Evolutionary conservation across 371 early-diverging fungal species (phyloP), one percentile per base, ranked within the genome.

Genomic region (Lichtheimia ornata): DNA sequence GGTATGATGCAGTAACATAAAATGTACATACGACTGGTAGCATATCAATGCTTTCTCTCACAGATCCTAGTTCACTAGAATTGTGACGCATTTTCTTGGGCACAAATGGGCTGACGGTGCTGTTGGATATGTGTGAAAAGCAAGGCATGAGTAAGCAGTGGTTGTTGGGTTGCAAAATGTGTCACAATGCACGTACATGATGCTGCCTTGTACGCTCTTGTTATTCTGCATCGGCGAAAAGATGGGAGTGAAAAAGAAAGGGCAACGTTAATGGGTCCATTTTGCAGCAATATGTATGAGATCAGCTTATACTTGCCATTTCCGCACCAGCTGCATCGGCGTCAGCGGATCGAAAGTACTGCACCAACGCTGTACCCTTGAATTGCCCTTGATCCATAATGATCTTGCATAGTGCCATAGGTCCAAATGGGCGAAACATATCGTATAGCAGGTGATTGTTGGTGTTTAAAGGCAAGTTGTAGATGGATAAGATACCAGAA

Each of bases 311-410:
- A 30, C 61, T 67, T 74, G 77, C 82, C 82, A 77, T 69, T 35
- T n/a, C 50, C 11, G 35, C 14, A 15, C 64, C 49, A 52, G 83
- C 83, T 17, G 53, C 41, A 3, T 72, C 68, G 20, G 75, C 78
- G 55, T 77, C 63, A 7, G 67, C 61, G 42, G 66, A 41, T 30
- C 61, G 57, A 64, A 79, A 82, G 55, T 71, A 82, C 50, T 79
- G 80, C 15, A 82, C 65, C 20, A 79, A 53, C n/a, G 78, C 83
- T n/a, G 63, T 66, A 20, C 79, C 77, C 61, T 67, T 70, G 61
- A 74, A 73, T 18, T 62, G 53, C 12, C 66, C 71, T 55, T 73
- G 66, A 58, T 77, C 76, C 25, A 72, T 53, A 42, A 74, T 41
- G 18, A n/a, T 42, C 18, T 55, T 24, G 20, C 24, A 27, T 9